These are phyloP conservation scores for Fusarium sp. DNA, from an alignment of 2,329 filamentous ascomycete genomes.

Conservation along the genomic window DNA sequence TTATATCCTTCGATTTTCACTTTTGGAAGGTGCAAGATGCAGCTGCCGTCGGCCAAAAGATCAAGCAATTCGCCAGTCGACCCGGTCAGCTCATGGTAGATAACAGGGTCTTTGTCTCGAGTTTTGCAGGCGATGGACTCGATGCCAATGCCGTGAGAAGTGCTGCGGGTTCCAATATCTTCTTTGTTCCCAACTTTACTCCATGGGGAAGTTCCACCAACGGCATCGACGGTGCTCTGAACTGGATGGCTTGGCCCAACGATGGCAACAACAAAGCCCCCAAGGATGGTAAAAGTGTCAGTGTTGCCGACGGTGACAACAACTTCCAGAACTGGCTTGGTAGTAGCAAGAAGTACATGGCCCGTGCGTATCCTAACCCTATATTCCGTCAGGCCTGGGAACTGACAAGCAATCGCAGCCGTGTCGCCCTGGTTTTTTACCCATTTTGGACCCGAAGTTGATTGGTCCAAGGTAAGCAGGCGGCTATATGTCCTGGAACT, in stretches of 20 bases:
- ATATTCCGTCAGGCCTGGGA: accelerated
- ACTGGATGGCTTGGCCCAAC: slow-evolving; percentile 64
- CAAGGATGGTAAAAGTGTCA: slow-evolving; percentile 55
- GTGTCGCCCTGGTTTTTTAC: slow-evolving; percentile 64
- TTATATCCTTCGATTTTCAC: slow-evolving; percentile 72
- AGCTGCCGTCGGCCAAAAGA: slow-evolving; percentile 59
- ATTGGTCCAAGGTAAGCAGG: slow-evolving; percentile 29
- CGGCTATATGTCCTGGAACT: background rate
- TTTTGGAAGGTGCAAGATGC: slow-evolving; percentile 59
- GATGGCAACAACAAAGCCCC: slow-evolving; percentile 67
- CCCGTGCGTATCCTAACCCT: slow-evolving; percentile 41
- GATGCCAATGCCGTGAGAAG: slow-evolving; percentile 59
- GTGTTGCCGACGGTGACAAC: slow-evolving; percentile 58
- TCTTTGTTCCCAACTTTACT: slow-evolving; percentile 67
- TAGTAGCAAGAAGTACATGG: slow-evolving; percentile 63
- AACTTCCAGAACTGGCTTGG: slow-evolving; percentile 54
- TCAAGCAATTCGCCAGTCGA: slow-evolving; percentile 61
- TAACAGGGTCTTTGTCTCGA: slow-evolving; percentile 67
- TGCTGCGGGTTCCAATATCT: slow-evolving; percentile 62
- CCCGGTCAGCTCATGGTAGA: slow-evolving; percentile 66
- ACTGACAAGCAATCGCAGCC: slow-evolving; percentile 39
- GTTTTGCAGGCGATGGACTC: slow-evolving; percentile 65
- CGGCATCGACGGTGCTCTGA: slow-evolving; percentile 62
- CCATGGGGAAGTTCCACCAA: slow-evolving; percentile 57
- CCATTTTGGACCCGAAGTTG: slow-evolving; percentile 53